These are phyloP conservation scores for Trametes cingulata DNA, from an alignment of 768 basidiomycete genomes.

Conservation along the genomic window DNA sequence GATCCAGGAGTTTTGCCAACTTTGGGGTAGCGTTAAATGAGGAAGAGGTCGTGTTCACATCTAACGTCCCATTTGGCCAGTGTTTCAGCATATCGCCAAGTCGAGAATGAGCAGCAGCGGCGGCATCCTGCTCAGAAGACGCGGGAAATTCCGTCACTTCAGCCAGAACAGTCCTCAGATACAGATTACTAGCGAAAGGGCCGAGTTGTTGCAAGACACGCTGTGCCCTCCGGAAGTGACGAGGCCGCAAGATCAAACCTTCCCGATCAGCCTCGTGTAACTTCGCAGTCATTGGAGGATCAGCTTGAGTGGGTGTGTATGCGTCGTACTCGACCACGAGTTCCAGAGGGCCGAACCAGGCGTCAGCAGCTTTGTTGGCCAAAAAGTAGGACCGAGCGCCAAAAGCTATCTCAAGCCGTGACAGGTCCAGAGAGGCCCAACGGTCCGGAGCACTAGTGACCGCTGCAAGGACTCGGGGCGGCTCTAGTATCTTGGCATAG, in stretches of 20 bases:
- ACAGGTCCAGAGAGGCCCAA: constrained; percentile 13
- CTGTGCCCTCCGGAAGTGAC: constrained; percentile 49
- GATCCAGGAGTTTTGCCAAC: constrained; percentile 58
- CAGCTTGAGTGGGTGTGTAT: constrained; percentile 31
- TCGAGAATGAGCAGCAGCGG: neutral
- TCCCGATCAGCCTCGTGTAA: constrained; percentile 46
- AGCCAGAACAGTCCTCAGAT: constrained; percentile 59
- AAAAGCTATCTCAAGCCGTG: constrained; percentile 11
- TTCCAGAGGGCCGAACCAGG: constrained; percentile 11
- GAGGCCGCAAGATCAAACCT: constrained; percentile 40
- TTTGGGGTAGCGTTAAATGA: constrained; percentile 73
- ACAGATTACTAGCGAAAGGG: constrained; percentile 64
- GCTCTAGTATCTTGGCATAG: constrained; percentile 31
- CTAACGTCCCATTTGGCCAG: constrained; percentile 67
- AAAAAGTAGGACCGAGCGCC: constrained; percentile 13
- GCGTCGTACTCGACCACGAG: constrained; percentile 55
- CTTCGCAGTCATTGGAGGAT: constrained; percentile 47
- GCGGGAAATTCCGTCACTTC: constrained; percentile 36
- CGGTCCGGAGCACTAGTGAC: constrained; percentile 14
- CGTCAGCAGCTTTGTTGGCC: neutral
- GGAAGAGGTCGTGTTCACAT: constrained; percentile 53
- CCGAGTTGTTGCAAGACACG: constrained; percentile 57
- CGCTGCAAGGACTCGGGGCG: constrained; percentile 10
- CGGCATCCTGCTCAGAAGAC: constrained; percentile 23
- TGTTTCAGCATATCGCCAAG: constrained; percentile 37